Conservation (phyloP, 371 early-diverging fungal genomes). For the Mortierella sp. region DNA sequence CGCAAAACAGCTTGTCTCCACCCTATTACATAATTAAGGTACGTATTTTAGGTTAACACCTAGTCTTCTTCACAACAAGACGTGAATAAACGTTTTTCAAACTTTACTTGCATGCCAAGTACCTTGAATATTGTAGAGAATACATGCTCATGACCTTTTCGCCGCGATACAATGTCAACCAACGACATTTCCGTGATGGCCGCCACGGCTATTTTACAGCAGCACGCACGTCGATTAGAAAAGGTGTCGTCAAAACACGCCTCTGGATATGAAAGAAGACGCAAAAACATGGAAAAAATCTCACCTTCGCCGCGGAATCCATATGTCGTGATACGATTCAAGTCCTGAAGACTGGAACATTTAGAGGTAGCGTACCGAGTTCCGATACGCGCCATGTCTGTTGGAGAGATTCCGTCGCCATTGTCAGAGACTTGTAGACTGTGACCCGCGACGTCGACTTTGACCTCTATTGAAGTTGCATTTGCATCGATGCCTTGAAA, state of each 20-base stretch:
- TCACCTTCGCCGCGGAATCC: constrained; percentile 84
- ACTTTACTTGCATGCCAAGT: background rate
- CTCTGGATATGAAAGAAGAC: background rate
- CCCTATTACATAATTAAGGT: constrained; percentile 57
- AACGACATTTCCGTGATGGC: constrained; percentile 68
- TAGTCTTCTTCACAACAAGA: background rate
- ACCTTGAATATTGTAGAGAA: constrained; percentile 64
- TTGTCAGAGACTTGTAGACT: constrained; percentile 74
- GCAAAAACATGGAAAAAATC: background rate
- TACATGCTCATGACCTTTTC: constrained; percentile 51
- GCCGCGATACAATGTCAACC: constrained; percentile 71
- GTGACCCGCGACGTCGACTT: constrained; percentile 61
- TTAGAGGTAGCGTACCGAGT: constrained; percentile 73
- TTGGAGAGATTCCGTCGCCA: constrained; percentile 69
- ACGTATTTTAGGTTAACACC: background rate
- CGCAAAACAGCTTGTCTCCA: constrained; percentile 59
- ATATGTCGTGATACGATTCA: constrained; percentile 63
- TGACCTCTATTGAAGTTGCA: constrained; percentile 66
- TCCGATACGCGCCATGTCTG: constrained; percentile 64
- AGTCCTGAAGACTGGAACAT: constrained; percentile 61
- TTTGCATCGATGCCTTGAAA: constrained; percentile 71
- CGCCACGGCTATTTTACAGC: constrained; percentile 62
- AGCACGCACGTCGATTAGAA: background rate
- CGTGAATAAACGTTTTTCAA: background rate
- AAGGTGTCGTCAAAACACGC: background rate